Base-by-base conservation (phyloP, 345 rosid species). In the Citrus inodora region DNA sequence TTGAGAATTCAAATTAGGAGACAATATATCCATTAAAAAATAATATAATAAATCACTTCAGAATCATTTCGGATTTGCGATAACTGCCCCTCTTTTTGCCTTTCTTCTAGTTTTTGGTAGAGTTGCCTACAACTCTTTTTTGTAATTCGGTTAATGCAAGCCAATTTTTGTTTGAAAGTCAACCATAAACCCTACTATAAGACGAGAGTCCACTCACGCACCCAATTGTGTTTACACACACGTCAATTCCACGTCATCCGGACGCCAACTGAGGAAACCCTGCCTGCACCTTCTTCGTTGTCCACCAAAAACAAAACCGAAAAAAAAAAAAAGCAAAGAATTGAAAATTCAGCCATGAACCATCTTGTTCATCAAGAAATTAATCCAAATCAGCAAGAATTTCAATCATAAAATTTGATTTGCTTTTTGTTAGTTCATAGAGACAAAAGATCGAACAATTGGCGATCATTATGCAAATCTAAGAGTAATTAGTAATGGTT, bases 401-500 rank as follows among this genome's bases (percentile, higher is more conserved):
- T 56, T 32, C 40, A 17, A 3, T 16, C 17, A 13, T 67, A 37
- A 24, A 61, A 24, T 61, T 37, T 42, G 19, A 9, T 67, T 27
- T 21, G 7, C 30, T 24, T 4, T 66, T 10, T 37, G n/a, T 33
- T 33, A 30, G 55, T 69, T 38, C 42, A 22, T n/a, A 48, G 78
- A 75, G 78, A 65, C 70, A 9, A 21, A 25, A 27, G 21, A 38
- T 69, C 80, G 32, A 77, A 59, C 73, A 24, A 0, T 38, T 76
- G 73, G 72, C 59, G 79, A 35, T 67, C 65, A 32, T 22, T 9
- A 0, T 66, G 0, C n/a, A 30, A 6, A 48, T 76, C 4, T 25
- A 32, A 48, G n/a, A 42, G 32, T 21, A 35, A 16, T 2, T 42
- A 38, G 66, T 21, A 64, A 94, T 94, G 97, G 92, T 89, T 69